phyloP scores from a whole-genome alignment of 495 filamentous ascomycete species.

The Penicillium paradoxum region DNA sequence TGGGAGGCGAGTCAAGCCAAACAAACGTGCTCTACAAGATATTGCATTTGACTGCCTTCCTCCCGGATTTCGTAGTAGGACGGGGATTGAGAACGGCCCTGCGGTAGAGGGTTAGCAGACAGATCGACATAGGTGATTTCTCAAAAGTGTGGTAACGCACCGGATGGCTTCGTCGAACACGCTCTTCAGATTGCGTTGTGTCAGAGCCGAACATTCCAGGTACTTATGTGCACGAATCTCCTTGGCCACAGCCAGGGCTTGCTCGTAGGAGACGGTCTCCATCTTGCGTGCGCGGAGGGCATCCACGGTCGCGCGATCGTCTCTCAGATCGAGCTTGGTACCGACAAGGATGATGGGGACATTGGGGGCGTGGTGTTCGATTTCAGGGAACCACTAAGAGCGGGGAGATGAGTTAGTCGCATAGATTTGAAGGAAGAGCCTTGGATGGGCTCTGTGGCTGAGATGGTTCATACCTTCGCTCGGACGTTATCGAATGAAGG shows the following conservation, averaged over 20 bases:
- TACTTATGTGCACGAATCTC: constrained; percentile 94
- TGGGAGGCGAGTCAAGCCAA: constrained; percentile 12
- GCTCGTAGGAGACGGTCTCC: constrained; percentile 87
- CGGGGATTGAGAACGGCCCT: constrained; percentile 83
- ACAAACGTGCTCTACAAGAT: constrained; percentile 57
- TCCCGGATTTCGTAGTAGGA: constrained; percentile 57
- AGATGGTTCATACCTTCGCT: constrained; percentile 66
- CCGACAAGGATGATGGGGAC: constrained; percentile 97
- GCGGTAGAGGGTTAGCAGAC: constrained; percentile 3
- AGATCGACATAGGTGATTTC: neutral
- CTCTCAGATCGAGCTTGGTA: constrained; percentile 93
- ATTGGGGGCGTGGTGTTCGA: constrained; percentile 90
- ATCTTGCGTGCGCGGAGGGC: constrained; percentile 78
- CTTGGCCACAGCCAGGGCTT: constrained; percentile 77
- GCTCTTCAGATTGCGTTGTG: constrained; percentile 91
- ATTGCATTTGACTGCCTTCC: constrained; percentile 58
- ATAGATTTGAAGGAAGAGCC: neutral
- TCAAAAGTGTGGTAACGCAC: constrained; percentile 41
- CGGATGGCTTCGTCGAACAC: constrained; percentile 98
- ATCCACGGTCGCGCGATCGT: constrained; percentile 76
- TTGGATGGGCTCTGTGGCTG: neutral
- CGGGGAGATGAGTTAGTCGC: constrained; percentile 4
- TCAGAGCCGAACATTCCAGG: constrained; percentile 95
- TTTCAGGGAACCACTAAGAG: constrained; percentile 86
- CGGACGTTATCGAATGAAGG: constrained; percentile 97